Conservation (phyloP, 208 protist species). For the Giardia muris region DNA sequence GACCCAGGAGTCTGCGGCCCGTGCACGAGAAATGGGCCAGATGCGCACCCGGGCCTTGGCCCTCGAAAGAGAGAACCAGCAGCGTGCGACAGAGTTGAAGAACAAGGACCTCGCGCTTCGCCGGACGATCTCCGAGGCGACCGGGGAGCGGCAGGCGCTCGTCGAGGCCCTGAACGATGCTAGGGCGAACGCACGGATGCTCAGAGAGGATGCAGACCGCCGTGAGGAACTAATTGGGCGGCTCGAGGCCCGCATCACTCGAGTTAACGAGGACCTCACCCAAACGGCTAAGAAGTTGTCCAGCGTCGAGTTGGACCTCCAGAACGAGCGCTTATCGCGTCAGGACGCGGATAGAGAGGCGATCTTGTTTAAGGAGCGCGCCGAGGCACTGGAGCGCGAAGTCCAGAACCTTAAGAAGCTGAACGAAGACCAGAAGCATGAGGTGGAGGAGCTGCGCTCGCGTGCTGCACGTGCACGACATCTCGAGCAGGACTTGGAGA, state of each 20-base stretch:
- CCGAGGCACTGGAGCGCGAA: neutral
- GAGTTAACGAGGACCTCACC: neutral
- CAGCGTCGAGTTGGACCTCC: neutral
- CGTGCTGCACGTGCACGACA: neutral
- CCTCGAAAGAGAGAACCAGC: neutral
- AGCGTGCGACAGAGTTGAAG: neutral
- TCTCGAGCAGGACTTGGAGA: neutral
- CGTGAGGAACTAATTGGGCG: neutral
- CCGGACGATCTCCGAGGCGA: constrained; percentile 5
- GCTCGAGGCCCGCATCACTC: neutral
- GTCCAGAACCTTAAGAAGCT: neutral
- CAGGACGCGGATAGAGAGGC: neutral
- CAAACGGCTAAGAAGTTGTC: neutral
- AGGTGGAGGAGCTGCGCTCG: neutral
- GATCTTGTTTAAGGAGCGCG: neutral
- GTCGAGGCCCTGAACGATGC: constrained; percentile 17
- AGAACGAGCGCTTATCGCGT: neutral
- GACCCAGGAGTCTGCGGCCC: neutral
- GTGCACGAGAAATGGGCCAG: neutral
- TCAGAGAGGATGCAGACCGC: neutral
- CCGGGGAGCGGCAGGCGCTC: neutral
- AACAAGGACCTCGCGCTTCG: neutral
- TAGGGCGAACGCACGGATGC: neutral
- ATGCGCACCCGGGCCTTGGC: neutral
- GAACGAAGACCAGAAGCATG: neutral